A percentile compares a stretch with the other conserved stretches of the same genome.
These are phyloP conservation scores for Bremia lactucae DNA, from an alignment of 352 stramenopile genomes.

Conservation along the genomic window DNA sequence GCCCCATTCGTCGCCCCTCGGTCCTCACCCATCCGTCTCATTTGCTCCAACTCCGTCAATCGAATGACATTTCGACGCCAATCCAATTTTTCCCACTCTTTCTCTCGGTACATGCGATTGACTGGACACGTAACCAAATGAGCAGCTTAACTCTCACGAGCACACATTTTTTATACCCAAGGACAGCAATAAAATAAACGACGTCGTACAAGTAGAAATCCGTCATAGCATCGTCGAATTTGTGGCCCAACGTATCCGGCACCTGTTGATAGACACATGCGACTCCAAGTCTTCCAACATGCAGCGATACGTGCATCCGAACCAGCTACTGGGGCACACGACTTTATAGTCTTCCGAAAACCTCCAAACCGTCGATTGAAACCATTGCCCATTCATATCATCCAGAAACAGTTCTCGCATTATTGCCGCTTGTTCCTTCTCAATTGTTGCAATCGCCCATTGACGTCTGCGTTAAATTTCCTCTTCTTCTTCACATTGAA, in stretches of 20 bases:
- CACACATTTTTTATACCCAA: slow-evolving; percentile 73
- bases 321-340: slow-evolving; percentile 79
- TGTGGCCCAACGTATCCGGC: slow-evolving; percentile 57
- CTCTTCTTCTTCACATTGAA: slow-evolving; percentile 66
- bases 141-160: slow-evolving; percentile 48
- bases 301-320: slow-evolving; percentile 77
- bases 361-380: slow-evolving; percentile 72
- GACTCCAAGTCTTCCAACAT: slow-evolving; percentile 74
- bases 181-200: slow-evolving; percentile 69
- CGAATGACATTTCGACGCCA: slow-evolving; percentile 53
- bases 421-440: slow-evolving; percentile 73
- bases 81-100: slow-evolving; percentile 69
- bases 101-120: slow-evolving; percentile 58
- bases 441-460: slow-evolving; percentile 72
- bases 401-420: slow-evolving; percentile 78
- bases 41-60: slow-evolving; percentile 62
- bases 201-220: slow-evolving; percentile 79
- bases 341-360: slow-evolving; percentile 77
- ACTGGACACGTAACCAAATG: slow-evolving; percentile 59
- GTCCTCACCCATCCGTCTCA: slow-evolving; percentile 54
- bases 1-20: slow-evolving; percentile 14
- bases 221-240: slow-evolving; percentile 40
- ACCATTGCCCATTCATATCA: slow-evolving; percentile 85
- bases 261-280: slow-evolving; percentile 69
- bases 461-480: slow-evolving; percentile 49